Conservation (phyloP, 2,329 filamentous ascomycete genomes). For the Fusarium odoratissimum region DNA sequence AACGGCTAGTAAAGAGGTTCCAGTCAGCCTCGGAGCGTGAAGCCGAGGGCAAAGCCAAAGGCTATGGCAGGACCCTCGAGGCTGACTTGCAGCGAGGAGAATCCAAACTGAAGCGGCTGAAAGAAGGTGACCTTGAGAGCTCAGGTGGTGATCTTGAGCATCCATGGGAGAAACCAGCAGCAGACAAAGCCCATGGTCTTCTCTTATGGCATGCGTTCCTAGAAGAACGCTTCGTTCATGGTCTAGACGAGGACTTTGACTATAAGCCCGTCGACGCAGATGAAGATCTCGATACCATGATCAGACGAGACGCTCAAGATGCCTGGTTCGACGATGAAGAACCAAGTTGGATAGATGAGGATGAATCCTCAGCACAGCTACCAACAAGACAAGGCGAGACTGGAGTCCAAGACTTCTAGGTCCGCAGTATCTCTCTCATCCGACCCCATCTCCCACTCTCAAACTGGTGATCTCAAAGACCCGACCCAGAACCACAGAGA, state of each 20-base stretch:
- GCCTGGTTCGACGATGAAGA: conserved; percentile 85
- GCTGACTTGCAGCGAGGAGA: conserved; percentile 82
- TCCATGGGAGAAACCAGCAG: conserved; percentile 47
- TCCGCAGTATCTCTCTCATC: neutral
- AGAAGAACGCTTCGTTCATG: conserved; percentile 78
- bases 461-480: neutral
- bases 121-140: conserved; percentile 16
- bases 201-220: conserved; percentile 79
- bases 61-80: conserved; percentile 82
- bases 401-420: conserved; percentile 77
- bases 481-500: neutral
- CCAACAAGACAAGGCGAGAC: conserved; percentile 66
- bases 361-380: conserved; percentile 36
- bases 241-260: conserved; percentile 82
- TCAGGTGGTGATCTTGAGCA: conserved; percentile 51
- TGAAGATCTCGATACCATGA: conserved; percentile 75
- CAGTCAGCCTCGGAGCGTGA: conserved; percentile 79
- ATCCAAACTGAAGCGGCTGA: conserved; percentile 73
- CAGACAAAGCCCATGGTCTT: conserved; percentile 71
- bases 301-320: conserved; percentile 73
- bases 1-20: conserved; percentile 81
- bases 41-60: conserved; percentile 77
- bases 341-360: conserved; percentile 70
- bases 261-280: conserved; percentile 77
- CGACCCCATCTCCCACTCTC: neutral